Base-by-base conservation (phyloP, 2,329 filamentous ascomycete species). In the Chalara sp. region DNA sequence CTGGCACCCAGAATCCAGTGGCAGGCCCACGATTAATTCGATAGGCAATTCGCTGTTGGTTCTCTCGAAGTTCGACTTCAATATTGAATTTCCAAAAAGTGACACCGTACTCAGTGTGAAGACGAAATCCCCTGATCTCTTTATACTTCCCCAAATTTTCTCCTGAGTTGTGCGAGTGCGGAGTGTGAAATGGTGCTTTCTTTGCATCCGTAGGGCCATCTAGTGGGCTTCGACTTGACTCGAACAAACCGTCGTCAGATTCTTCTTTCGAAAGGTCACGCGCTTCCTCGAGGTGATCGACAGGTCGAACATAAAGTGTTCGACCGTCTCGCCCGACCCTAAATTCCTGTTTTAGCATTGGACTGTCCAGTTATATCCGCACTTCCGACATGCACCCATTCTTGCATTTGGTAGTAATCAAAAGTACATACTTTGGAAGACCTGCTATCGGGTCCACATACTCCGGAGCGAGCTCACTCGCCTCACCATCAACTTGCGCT, bases 71-170 rank as follows among this genome's bases (percentile, higher is more conserved):
- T 68, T 99, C 92, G 47, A 99, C 79, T 67, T 97, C 92, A 46
- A 99, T 78, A 64, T 90, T 96, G 76, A 97, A 99, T 41, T 90
- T 81, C 93, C 93, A 99, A 69, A 99, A 99, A 0, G 93, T 99
- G 54, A 86, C 83, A 41, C 92, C 92, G 53, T 86, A 79, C 65
- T 96, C 93, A 1, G 82, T 77, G 62, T 96, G 91, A 10, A 99
- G 77, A 28, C 89, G 83, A 61, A 88, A 83, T 1, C 88, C 93
- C 53, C 83, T 78, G 5, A 96, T 81, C 62, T 96, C 91, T 62
- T 86, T 89, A 65, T 87, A 90, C 66, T 89, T 87, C 45, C 84
- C 86, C 5, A 83, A 71, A 59, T 83, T 87, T 67, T 97, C 92
- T 12, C 92, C 91, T 61, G 96, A 90, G 39, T 80, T 67, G 13